These are phyloP conservation scores for Fusarium guadeloupense DNA, from an alignment of 2,329 filamentous ascomycete genomes.

Conservation along the genomic window DNA sequence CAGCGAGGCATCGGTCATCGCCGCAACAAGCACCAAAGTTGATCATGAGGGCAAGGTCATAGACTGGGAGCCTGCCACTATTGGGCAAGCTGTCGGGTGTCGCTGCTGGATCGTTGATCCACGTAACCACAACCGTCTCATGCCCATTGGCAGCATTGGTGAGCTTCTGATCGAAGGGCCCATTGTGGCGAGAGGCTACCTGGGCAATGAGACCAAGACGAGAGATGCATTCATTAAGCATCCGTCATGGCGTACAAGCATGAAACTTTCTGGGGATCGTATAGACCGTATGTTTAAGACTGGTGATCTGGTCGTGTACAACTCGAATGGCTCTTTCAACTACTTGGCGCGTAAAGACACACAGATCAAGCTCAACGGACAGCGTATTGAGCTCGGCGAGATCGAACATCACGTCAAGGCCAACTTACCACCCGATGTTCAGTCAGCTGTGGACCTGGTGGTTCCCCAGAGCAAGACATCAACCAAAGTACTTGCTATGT, in stretches of 20 bases:
- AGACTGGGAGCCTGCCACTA: conserved; percentile 3
- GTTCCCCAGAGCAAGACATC: conserved; percentile 45
- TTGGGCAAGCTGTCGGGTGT: conserved; percentile 14
- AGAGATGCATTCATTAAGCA: conserved; percentile 34
- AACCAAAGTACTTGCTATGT: conserved; percentile 31
- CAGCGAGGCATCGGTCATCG: conserved; percentile 14
- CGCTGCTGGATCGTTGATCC: conserved; percentile 20
- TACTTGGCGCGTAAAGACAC: conserved; percentile 65
- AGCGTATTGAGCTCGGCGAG: conserved; percentile 60
- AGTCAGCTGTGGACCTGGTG: conserved; percentile 59
- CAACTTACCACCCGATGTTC: conserved; percentile 52
- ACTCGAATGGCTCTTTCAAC: conserved; percentile 52
- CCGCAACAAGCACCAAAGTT: conserved; percentile 10
- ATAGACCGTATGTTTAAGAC: conserved; percentile 54
- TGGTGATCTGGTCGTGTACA: conserved; percentile 58
- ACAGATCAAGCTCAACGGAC: conserved; percentile 69
- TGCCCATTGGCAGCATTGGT: conserved; percentile 5
- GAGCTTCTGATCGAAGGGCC: conserved; percentile 29
- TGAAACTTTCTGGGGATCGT: background rate
- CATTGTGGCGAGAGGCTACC: conserved; percentile 25
- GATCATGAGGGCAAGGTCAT: background rate
- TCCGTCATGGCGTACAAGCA: conserved; percentile 57
- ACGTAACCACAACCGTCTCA: conserved; percentile 9
- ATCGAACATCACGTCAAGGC: conserved; percentile 56
- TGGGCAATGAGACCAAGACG: conserved; percentile 16